Evolutionary conservation across 257 asterid species (phyloP).

Genomic region (Solanum piurae): DNA sequence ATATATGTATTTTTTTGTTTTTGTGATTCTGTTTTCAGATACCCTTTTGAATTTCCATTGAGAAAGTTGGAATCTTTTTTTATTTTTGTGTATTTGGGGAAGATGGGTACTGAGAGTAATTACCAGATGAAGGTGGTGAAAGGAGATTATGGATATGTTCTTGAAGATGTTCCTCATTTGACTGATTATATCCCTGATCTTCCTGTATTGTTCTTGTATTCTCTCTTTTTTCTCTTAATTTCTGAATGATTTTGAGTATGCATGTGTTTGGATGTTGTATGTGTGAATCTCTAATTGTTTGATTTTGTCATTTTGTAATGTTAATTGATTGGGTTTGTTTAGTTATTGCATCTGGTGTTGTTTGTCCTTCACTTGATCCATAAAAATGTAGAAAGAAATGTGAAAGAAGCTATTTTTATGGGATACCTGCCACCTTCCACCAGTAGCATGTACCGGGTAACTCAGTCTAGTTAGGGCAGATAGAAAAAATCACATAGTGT

Average conservation of each 20-base stretch:
- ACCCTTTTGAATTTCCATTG: not conserved
- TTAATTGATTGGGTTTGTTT: not conserved
- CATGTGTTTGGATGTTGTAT: not conserved
- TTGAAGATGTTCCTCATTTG: slow-evolving; percentile 68
- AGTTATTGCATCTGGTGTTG: not conserved
- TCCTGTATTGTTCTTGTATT: slow-evolving; percentile 17
- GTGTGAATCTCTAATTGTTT: not conserved
- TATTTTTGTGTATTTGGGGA: not conserved
- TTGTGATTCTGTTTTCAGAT: not conserved
- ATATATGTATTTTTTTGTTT: not conserved
- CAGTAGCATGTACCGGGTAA: not conserved
- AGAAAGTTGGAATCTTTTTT: not conserved
- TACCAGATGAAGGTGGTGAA: slow-evolving; percentile 43
- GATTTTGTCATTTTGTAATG: not conserved
- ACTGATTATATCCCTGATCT: slow-evolving; percentile 53
- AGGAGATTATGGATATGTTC: slow-evolving; percentile 50
- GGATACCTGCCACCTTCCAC: not conserved
- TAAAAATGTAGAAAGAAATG: not conserved
- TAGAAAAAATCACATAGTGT: not conserved
- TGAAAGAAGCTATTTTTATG: not conserved
- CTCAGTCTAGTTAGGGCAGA: not conserved
- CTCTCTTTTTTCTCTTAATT: not conserved
- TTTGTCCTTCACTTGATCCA: not conserved
- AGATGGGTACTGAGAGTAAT: slow-evolving; percentile 29
- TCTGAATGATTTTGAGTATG: not conserved